Base-by-base conservation (phyloP, 75 land plant genomes). In the Selaginella tamariscina region DNA sequence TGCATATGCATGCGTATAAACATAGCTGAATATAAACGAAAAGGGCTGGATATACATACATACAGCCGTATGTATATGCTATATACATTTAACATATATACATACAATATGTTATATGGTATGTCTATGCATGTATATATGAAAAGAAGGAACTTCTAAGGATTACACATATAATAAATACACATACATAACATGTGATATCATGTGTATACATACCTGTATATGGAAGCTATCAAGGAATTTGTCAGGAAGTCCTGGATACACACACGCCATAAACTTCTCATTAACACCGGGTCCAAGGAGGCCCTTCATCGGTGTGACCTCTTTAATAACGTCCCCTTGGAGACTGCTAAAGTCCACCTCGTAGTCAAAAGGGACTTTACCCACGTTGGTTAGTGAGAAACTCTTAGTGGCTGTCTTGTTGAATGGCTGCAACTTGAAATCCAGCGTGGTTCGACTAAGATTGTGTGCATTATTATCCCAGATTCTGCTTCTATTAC, bases 401-500 rank as follows among this genome's bases (percentile, higher is more conserved):
- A 72, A 73, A 29, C 39, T 54, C 31, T 63, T 77, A 9, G 31
- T 54, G 2, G 30, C 27, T 2, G 29, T 8, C 24, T 68, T 30
- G 31, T 72, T 77, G 56, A 73, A 77, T 2, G 33, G 30, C 26
- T 31, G 67, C 1, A 59, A 24, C 0, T 73, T 69, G 63, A 56
- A 72, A 55, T 77, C 79, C 49, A 77, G 27, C 0, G 8, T 21
- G 13, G 32, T 59, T 5, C 33, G 26, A 8, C 62, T 77, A 23
- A 77, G 21, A 15, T 13, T 13, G 27, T 77, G 71, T 24, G 27
- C 57, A n/a, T n/a, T 33, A 77, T 72, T 13, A 54, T 0, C n/a
- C 69, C 70, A 2, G 75, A 54, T 72, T 72, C 79, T 18, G 71
- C 79, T n/a, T 67, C 70, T 24, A 77, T 32, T 2, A 29, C 39